These are phyloP conservation scores for Moesziomyces parantarcticus DNA, from an alignment of 1,284 basidiomycete genomes.

Conservation along the genomic window DNA sequence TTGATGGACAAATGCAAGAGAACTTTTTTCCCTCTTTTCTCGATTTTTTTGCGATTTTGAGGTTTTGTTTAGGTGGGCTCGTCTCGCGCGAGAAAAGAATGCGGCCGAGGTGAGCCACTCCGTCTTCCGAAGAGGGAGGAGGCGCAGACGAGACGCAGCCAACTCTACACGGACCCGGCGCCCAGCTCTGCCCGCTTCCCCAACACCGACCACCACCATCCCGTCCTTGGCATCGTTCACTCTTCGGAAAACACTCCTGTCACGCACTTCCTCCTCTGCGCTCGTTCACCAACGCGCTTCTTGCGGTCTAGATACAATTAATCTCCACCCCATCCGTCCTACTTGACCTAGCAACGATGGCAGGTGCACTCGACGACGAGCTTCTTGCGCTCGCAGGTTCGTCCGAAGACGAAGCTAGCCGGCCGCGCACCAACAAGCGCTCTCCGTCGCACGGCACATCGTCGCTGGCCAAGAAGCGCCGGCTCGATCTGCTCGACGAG, in stretches of 20 bases:
- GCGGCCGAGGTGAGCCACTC: too few species aligned
- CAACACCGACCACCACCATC: too few species aligned
- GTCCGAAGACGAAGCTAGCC: slow-evolving; percentile 69
- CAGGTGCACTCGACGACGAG: slow-evolving; percentile 75
- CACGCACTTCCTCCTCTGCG: too few species aligned
- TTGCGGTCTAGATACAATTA: too few species aligned
- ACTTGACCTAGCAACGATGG: slow-evolving; percentile 29
- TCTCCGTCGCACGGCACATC: slow-evolving; percentile 5
- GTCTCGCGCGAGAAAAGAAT: slow-evolving; percentile 2
- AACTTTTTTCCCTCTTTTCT: neutral
- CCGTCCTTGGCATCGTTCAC: too few species aligned
- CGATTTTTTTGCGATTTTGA: slow-evolving; percentile 12
- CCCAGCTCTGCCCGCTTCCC: too few species aligned
- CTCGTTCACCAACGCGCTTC: too few species aligned
- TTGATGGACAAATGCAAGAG: neutral
- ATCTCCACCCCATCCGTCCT: too few species aligned
- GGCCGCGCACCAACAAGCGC: slow-evolving; percentile 41
- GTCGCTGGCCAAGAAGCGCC: slow-evolving; percentile 38
- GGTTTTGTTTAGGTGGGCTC: neutral
- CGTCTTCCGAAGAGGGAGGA: too few species aligned
- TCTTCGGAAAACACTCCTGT: too few species aligned
- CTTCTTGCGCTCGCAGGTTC: slow-evolving; percentile 77
- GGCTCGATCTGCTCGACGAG: slow-evolving; percentile 60
- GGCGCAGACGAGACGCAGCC: too few species aligned
- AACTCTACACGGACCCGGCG: too few species aligned